These are phyloP conservation scores for Drechslerella coelobrocha DNA, from an alignment of 2,329 filamentous ascomycete genomes.

Conservation along the genomic window DNA sequence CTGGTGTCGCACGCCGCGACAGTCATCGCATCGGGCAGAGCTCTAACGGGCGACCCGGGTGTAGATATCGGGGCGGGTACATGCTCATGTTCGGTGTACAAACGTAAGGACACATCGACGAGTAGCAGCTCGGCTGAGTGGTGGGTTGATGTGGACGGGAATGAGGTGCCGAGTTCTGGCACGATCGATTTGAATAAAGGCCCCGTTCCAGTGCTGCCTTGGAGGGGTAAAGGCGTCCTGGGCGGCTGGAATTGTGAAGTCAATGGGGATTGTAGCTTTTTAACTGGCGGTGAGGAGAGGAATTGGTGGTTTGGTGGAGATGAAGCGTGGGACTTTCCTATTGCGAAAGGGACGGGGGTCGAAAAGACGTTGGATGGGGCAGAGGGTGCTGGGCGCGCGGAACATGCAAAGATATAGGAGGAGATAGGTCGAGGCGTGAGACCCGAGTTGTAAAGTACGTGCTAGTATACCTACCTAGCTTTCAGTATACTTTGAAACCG, in stretches of 20 bases:
- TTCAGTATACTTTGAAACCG: not conserved
- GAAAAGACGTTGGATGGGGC: slow-evolving; percentile 43
- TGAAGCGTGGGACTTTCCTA: slow-evolving; percentile 52
- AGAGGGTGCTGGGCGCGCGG: slow-evolving; percentile 23
- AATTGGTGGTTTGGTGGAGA: slow-evolving; percentile 71
- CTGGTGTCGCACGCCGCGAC: slow-evolving; percentile 90
- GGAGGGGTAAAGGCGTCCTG: slow-evolving; percentile 69
- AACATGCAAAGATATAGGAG: slow-evolving; percentile 39
- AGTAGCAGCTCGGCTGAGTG: slow-evolving; percentile 20
- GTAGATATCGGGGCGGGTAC: slow-evolving; percentile 55
- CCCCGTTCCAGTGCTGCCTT: slow-evolving; percentile 58
- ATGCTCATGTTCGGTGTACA: slow-evolving; percentile 53
- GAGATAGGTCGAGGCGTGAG: not conserved
- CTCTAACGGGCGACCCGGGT: slow-evolving; percentile 56
- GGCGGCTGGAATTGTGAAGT: slow-evolving; percentile 80
- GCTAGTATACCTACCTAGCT: too few relatives aligned
- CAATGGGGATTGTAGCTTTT: slow-evolving; percentile 85
- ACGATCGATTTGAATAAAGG: slow-evolving; percentile 45
- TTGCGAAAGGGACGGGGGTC: slow-evolving; percentile 47
- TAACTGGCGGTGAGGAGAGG: slow-evolving; percentile 80
- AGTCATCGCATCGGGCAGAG: slow-evolving; percentile 83
- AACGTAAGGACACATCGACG: slow-evolving; percentile 23
- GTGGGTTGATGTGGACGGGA: slow-evolving; percentile 45
- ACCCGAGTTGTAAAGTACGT: not conserved
- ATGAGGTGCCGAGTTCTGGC: slow-evolving; percentile 15